A percentile compares a stretch with the other conserved stretches of the same genome.
These are phyloP conservation scores for Colletotrichum sp. DNA, from an alignment of 2,329 filamentous ascomycete species.

Conservation along the genomic window DNA sequence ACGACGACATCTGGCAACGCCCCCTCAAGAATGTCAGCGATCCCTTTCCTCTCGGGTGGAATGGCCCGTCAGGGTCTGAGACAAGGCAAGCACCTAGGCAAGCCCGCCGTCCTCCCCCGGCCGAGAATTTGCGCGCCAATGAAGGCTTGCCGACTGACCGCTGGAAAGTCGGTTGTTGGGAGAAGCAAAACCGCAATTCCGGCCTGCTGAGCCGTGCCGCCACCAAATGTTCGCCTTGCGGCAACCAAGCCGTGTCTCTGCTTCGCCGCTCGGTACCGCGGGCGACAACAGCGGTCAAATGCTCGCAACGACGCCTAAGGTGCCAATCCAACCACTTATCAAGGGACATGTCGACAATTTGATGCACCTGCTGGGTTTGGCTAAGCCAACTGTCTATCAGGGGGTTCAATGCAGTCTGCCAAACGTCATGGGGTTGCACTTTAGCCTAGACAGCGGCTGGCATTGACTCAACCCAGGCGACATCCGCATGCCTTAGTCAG, in stretches of 20 bases:
- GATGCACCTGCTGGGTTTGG: neutral
- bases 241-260: neutral
- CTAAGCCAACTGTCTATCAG: neutral
- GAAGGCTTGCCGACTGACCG: neutral
- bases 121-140: neutral
- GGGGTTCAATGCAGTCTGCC: neutral
- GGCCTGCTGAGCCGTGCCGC: neutral
- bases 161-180: neutral
- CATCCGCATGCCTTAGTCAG: neutral
- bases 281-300: neutral
- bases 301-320: neutral
- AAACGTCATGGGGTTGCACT: neutral
- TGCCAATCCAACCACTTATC: neutral
- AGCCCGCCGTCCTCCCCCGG: neutral
- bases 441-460: neutral
- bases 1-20: neutral
- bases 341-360: neutral
- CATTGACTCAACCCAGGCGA: neutral
- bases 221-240: neutral
- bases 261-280: neutral
- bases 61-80: neutral
- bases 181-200: neutral
- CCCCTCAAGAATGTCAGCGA: neutral
- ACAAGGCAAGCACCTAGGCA: neutral
- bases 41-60: neutral